phyloP scores from a whole-genome alignment of 1,284 basidiomycete genomes.

The Cutaneotrichosporon arboriforme region DNA sequence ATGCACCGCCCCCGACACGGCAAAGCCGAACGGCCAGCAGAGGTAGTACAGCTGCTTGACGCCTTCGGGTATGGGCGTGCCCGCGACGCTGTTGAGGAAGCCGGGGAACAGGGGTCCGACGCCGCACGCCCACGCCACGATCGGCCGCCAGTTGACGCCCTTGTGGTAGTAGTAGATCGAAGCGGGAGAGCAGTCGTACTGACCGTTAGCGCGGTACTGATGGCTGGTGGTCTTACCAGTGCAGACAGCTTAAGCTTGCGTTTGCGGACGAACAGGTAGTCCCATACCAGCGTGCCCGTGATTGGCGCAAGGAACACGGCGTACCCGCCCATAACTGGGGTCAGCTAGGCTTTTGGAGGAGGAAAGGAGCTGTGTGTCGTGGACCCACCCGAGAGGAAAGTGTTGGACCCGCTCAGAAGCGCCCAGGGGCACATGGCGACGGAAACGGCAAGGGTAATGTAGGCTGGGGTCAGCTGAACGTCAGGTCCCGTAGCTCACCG shows the following conservation, averaged over 20 bases:
- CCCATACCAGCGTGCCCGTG: conserved; percentile 37
- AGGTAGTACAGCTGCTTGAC: conserved; percentile 29
- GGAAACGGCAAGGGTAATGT: conserved; percentile 58
- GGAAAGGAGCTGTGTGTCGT: background rate
- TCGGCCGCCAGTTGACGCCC: conserved; percentile 41
- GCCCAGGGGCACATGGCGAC: conserved; percentile 45
- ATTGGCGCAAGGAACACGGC: conserved; percentile 42
- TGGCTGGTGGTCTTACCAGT: conserved; percentile 12
- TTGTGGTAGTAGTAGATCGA: conserved; percentile 40
- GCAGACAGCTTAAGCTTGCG: conserved; percentile 34
- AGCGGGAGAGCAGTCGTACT: conserved; percentile 35
- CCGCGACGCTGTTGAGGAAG: conserved; percentile 36
- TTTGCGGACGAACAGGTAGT: conserved; percentile 37
- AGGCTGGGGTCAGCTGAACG: conserved; percentile 33
- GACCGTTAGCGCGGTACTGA: background rate
- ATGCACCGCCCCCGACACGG: conserved; percentile 5
- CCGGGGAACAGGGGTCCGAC: conserved; percentile 42
- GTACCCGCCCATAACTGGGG: conserved; percentile 37
- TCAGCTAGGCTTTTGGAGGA: background rate
- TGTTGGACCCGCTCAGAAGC: conserved; percentile 34
- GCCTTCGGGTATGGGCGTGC: conserved; percentile 33
- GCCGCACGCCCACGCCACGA: conserved; percentile 31
- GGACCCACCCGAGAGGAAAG: conserved; percentile 30
- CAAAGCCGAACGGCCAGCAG: conserved; percentile 4
- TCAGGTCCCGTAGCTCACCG: conserved; percentile 56